phyloP scores from a whole-genome alignment of 2,329 filamentous ascomycete genomes.

The Claviceps africana region DNA sequence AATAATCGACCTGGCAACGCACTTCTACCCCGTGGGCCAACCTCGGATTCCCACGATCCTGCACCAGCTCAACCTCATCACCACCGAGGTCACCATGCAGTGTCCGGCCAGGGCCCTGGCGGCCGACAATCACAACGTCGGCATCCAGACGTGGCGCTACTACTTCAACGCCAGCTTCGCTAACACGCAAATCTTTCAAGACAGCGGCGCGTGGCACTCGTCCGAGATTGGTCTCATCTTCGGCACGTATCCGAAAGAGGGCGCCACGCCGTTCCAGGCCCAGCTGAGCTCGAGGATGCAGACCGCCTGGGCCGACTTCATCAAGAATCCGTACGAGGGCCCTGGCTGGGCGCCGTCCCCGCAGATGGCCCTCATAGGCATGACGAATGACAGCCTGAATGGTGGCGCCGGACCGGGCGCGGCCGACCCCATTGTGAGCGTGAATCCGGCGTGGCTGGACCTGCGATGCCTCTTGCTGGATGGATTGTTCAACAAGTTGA shows the following conservation, averaged over 20 bases:
- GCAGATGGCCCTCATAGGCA: background rate
- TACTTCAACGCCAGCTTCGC: constrained; percentile 2
- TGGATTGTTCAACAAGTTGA: background rate
- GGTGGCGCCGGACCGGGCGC: too few relatives aligned
- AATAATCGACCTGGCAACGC: background rate
- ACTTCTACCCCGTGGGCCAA: background rate
- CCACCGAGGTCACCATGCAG: background rate
- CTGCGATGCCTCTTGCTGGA: background rate
- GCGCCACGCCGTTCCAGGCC: background rate
- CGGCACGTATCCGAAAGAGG: constrained; percentile 1
- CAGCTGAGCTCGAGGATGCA: constrained; percentile 1
- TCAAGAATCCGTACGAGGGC: background rate
- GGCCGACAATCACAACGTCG: background rate
- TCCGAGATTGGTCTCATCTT: constrained; percentile 3
- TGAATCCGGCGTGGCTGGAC: background rate
- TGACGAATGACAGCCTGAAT: background rate
- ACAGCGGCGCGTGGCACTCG: constrained; percentile 2
- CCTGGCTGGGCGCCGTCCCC: background rate
- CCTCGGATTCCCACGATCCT: background rate
- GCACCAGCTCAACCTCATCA: background rate
- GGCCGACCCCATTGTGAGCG: background rate
- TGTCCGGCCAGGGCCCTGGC: background rate
- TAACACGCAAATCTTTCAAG: background rate
- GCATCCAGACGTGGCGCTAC: constrained; percentile 3
- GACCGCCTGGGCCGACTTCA: background rate